These are phyloP conservation scores for Citrullus mucosospermus DNA, from an alignment of 306 rosid genomes.

Conservation along the genomic window DNA sequence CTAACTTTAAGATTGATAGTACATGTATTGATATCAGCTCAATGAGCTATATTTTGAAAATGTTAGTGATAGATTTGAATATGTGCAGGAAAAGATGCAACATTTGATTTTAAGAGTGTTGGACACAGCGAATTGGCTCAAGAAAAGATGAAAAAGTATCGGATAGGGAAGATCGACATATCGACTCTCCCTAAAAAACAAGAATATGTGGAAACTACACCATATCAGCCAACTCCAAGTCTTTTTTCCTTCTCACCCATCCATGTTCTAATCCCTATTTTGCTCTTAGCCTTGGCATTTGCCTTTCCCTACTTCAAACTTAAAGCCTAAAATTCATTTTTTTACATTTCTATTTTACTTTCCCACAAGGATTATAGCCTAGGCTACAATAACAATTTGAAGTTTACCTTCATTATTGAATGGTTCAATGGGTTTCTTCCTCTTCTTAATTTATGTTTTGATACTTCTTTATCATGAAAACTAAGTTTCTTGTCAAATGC, in stretches of 20 bases:
- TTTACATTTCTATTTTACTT: background rate
- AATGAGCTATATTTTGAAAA: too few relatives aligned
- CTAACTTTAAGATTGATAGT: too few relatives aligned
- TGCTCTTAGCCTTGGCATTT: background rate
- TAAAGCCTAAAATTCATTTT: background rate
- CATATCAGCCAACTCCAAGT: conserved; percentile 7
- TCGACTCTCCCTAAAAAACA: conserved; percentile 32
- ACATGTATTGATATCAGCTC: too few relatives aligned
- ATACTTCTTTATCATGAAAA: too few relatives aligned
- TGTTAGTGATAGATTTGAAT: background rate
- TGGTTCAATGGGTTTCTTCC: background rate
- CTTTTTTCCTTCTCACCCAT: conserved; percentile 36
- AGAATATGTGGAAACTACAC: conserved; percentile 3
- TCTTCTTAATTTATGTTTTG: too few relatives aligned
- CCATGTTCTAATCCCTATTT: conserved; percentile 47
- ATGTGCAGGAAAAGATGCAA: conserved; percentile 64
- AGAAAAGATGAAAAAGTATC: conserved; percentile 46
- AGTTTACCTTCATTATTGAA: background rate
- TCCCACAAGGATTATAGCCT: background rate
- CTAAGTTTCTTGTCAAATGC: too few relatives aligned
- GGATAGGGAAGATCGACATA: conserved; percentile 43
- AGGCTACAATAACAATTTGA: background rate
- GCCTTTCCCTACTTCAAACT: background rate
- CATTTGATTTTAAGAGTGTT: conserved; percentile 58
- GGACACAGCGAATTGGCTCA: conserved; percentile 63